Evolutionary conservation across 1,284 basidiomycete genomes (phyloP).

Genomic region (Naganishia albida): DNA sequence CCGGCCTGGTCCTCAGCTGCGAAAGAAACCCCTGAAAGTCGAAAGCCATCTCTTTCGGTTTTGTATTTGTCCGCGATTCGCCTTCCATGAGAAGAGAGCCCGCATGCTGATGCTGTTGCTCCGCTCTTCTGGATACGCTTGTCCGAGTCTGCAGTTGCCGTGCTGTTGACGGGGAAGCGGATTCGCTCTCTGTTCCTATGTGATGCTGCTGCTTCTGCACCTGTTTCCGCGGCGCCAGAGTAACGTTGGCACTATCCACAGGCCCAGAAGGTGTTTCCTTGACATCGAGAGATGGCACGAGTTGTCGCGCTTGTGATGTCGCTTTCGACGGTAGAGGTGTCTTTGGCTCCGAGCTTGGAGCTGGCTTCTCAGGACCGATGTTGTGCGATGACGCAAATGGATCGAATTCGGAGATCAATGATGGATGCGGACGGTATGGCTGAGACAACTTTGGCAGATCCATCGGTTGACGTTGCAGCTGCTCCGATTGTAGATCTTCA

Average conservation of each 20-base stretch:
- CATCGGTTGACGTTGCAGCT: too few species aligned
- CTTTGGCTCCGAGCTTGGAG: not conserved
- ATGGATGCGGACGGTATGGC: conserved; percentile 11
- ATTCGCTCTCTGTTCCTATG: not conserved
- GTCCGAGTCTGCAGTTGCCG: conserved; percentile 4
- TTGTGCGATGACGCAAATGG: conserved; percentile 44
- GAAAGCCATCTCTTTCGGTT: conserved; percentile 43
- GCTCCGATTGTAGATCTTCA: too few species aligned
- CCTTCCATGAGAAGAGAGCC: not conserved
- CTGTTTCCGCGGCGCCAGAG: conserved; percentile 2
- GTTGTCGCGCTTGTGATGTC: not conserved
- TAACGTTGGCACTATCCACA: too few species aligned
- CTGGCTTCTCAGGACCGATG: not conserved
- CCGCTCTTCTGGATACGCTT: conserved; percentile 1
- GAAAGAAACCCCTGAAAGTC: conserved; percentile 68
- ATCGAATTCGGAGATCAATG: conserved; percentile 47
- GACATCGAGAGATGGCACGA: not conserved
- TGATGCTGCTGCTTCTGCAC: conserved; percentile 2
- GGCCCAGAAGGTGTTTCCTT: conserved; percentile 5
- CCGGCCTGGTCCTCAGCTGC: conserved; percentile 79
- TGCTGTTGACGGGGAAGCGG: conserved; percentile 17
- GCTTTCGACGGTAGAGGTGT: not conserved
- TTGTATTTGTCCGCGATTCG: conserved; percentile 11
- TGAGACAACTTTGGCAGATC: too few species aligned
- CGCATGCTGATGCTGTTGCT: conserved; percentile 6